phyloP scores from a whole-genome alignment of 1,284 basidiomycete species.

The Sanguinoderma infundibulare region DNA sequence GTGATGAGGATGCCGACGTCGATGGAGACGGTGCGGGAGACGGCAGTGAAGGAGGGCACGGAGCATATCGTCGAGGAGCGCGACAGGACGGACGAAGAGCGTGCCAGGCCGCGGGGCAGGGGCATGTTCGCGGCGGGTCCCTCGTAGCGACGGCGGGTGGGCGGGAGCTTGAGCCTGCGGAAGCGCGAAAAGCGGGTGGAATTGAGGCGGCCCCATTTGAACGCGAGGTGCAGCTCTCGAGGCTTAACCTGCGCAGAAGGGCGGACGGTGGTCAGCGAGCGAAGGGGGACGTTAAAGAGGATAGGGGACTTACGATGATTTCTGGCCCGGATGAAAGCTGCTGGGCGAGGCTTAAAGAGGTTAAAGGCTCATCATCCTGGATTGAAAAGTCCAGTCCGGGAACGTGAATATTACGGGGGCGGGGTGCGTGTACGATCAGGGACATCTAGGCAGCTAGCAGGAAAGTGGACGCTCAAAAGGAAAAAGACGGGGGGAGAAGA shows the following conservation, averaged over 20 bases:
- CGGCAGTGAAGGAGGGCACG: slow-evolving; percentile 11
- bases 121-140: neutral
- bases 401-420: slow-evolving; percentile 7
- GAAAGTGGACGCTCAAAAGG: neutral
- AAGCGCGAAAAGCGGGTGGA: slow-evolving; percentile 22
- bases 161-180: slow-evolving; percentile 11
- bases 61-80: slow-evolving; percentile 22
- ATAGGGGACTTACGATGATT: slow-evolving; percentile 10
- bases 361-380: slow-evolving; percentile 11
- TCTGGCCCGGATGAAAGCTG: slow-evolving; percentile 19
- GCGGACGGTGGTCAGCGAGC: neutral
- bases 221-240: slow-evolving; percentile 25
- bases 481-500: neutral
- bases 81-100: slow-evolving; percentile 21
- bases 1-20: slow-evolving; percentile 25
- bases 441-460: slow-evolving; percentile 1
- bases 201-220: slow-evolving; percentile 21
- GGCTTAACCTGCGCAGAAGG: slow-evolving; percentile 17
- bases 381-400: slow-evolving; percentile 7
- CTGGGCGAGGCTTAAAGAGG: slow-evolving; percentile 7
- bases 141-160: neutral
- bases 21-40: slow-evolving; percentile 9
- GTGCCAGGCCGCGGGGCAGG: slow-evolving; percentile 6
- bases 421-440: slow-evolving; percentile 11
- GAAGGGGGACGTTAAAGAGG: neutral